Conservation (phyloP, 139 green algal genomes). For the Ulvella scutata region DNA sequence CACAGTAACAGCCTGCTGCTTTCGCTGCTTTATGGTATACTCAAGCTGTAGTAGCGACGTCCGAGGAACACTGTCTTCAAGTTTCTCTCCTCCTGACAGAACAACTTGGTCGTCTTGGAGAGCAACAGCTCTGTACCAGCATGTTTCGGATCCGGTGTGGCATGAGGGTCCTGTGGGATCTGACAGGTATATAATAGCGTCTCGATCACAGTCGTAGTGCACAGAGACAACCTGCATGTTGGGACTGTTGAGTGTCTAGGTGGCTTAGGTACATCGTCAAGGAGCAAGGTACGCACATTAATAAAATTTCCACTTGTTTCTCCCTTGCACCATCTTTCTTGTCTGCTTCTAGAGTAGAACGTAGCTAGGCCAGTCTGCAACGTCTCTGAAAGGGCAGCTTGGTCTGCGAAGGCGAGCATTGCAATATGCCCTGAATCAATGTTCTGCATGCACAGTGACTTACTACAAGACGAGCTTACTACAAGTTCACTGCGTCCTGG, state of each 20-base stretch:
- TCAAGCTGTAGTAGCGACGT: slow-evolving; percentile 74
- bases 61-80: slow-evolving; percentile 24
- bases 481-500: neutral
- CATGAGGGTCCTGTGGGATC: slow-evolving; percentile 76
- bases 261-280: neutral
- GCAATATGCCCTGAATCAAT: slow-evolving; percentile 88
- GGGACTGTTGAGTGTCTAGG: neutral
- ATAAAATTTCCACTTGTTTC: slow-evolving; percentile 93
- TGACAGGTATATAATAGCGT: slow-evolving; percentile 87
- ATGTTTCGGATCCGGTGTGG: slow-evolving; percentile 84
- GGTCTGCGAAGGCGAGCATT: slow-evolving; percentile 94
- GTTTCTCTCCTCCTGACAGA: slow-evolving; percentile 22
- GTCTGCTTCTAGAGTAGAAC: slow-evolving; percentile 84
- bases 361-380: slow-evolving; percentile 80
- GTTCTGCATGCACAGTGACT: slow-evolving; percentile 71
- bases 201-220: slow-evolving; percentile 79
- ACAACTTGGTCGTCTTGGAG: slow-evolving; percentile 6
- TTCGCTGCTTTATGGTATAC: slow-evolving; percentile 60
- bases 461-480: too few species aligned
- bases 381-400: slow-evolving; percentile 67
- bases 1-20: slow-evolving; percentile 18
- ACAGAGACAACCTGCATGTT: slow-evolving; percentile 24
- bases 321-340: slow-evolving; percentile 92
- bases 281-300: slow-evolving; percentile 23
- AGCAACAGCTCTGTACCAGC: slow-evolving; percentile 53